Percentiles rank a stretch among this genome's conserved stretches.
Conservation (phyloP, 2,329 filamentous ascomycete genomes). For the Pseudogymnoascus sp. region DNA sequence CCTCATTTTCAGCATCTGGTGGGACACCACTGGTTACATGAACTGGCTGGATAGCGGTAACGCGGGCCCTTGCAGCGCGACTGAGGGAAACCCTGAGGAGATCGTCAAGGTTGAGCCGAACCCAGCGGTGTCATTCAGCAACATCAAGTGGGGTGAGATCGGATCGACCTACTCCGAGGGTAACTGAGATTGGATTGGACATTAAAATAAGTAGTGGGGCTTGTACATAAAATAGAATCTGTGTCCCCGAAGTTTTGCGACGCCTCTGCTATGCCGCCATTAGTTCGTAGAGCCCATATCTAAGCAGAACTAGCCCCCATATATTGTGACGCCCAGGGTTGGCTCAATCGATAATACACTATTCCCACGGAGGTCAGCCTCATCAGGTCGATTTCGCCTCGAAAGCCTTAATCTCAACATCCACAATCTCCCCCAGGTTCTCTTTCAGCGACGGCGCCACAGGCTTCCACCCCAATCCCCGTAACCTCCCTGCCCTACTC, state of each 20-base stretch:
- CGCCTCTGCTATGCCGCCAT: not conserved
- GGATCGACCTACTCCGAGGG: conserved; percentile 37
- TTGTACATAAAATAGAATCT: conserved; percentile 2
- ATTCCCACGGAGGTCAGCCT: too few species aligned
- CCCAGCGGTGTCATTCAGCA: conserved; percentile 45
- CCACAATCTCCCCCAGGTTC: not conserved
- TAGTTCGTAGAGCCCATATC: not conserved
- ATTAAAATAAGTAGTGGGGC: not conserved
- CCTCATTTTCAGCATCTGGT: conserved; percentile 47
- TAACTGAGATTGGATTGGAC: not conserved
- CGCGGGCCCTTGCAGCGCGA: conserved; percentile 46
- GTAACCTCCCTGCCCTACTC: conserved; percentile 9
- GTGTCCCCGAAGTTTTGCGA: not conserved
- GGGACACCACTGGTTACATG: conserved; percentile 45
- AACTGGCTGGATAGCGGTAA: conserved; percentile 46
- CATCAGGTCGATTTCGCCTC: not conserved
- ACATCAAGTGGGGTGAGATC: conserved; percentile 53
- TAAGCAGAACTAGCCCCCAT: not conserved
- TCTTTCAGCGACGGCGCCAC: not conserved
- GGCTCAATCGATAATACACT: not conserved
- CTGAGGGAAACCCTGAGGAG: conserved; percentile 42
- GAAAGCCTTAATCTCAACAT: not conserved
- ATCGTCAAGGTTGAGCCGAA: conserved; percentile 40
- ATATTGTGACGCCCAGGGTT: not conserved
- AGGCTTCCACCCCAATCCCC: conserved; percentile 13